A percentile compares a stretch with the other conserved stretches of the same genome.
Evolutionary conservation across 2,329 filamentous ascomycete species (phyloP).

Genomic region (Apiospora saccharicola): DNA sequence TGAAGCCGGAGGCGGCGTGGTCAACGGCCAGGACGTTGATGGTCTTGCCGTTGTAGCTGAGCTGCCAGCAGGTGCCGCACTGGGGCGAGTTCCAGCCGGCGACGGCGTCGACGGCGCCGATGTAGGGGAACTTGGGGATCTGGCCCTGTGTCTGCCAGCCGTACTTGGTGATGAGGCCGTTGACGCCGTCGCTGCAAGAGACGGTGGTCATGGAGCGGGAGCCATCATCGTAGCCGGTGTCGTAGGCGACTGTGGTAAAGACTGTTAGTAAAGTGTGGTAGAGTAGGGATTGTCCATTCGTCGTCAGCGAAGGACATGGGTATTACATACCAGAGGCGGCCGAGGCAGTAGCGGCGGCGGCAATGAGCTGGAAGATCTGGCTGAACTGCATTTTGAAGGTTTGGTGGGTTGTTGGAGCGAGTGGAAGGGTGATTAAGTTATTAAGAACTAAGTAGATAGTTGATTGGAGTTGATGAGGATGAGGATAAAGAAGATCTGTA

Average conservation of each 20-base stretch:
- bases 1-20: conserved; percentile 57
- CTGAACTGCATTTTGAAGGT: conserved; percentile 41
- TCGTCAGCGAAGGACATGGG: not conserved
- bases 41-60: conserved; percentile 58
- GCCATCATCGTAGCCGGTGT: conserved; percentile 72
- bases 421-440: conserved; percentile 22
- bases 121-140: conserved; percentile 59
- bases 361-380: conserved; percentile 38
- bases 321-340: conserved; percentile 36
- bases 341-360: conserved; percentile 37
- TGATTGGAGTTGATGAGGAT: not conserved
- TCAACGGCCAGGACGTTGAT: conserved; percentile 66
- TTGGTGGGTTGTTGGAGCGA: conserved; percentile 19
- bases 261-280: conserved; percentile 29
- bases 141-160: conserved; percentile 63
- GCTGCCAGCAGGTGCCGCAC: conserved; percentile 67
- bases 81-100: conserved; percentile 60
- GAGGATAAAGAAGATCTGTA: conserved; percentile 8
- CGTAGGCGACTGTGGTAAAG: conserved; percentile 68
- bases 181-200: conserved; percentile 71
- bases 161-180: conserved; percentile 71
- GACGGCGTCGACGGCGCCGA: conserved; percentile 62
- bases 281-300: not conserved
- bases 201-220: conserved; percentile 62
- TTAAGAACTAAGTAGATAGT: conserved; percentile 20